These are phyloP conservation scores for Pleurotus salmoneostramineus DNA, from an alignment of 768 basidiomycete species.

Conservation along the genomic window DNA sequence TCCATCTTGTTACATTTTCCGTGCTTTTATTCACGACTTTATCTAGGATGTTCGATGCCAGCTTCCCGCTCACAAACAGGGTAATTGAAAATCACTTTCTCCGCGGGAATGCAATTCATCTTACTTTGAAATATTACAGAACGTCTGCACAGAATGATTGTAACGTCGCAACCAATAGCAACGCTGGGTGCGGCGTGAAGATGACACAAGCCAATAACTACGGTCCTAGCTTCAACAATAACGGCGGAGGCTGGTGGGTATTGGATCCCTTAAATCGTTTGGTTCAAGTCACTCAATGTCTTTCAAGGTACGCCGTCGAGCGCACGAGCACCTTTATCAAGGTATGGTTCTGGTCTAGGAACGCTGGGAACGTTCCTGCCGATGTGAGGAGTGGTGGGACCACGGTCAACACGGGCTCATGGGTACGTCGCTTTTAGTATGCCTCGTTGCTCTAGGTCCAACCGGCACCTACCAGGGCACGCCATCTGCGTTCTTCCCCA, in stretches of 20 bases:
- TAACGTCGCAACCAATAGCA: constrained; percentile 37
- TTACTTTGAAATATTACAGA: constrained; percentile 12
- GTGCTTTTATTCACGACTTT: neutral
- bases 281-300: neutral
- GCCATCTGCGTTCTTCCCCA: constrained; percentile 57
- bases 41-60: constrained; percentile 43
- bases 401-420: constrained; percentile 33
- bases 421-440: constrained; percentile 27
- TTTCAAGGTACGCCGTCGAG: constrained; percentile 49
- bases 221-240: constrained; percentile 51
- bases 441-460: neutral
- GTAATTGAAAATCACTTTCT: constrained; percentile 15
- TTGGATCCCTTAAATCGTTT: neutral
- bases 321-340: constrained; percentile 45
- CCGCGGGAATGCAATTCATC: neutral
- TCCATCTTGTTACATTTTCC: neutral
- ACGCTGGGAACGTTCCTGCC: constrained; percentile 30
- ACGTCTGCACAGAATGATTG: constrained; percentile 36
- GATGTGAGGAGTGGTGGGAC: constrained; percentile 30
- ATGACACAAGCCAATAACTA: constrained; percentile 33
- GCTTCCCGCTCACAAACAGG: constrained; percentile 32
- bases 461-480: constrained; percentile 34
- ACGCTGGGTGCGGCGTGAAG: constrained; percentile 49
- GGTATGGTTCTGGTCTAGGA: constrained; percentile 62
- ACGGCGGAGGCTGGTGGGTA: constrained; percentile 55